Base-by-base conservation (phyloP, 768 basidiomycete genomes). In the Tulasnella sp. region DNA sequence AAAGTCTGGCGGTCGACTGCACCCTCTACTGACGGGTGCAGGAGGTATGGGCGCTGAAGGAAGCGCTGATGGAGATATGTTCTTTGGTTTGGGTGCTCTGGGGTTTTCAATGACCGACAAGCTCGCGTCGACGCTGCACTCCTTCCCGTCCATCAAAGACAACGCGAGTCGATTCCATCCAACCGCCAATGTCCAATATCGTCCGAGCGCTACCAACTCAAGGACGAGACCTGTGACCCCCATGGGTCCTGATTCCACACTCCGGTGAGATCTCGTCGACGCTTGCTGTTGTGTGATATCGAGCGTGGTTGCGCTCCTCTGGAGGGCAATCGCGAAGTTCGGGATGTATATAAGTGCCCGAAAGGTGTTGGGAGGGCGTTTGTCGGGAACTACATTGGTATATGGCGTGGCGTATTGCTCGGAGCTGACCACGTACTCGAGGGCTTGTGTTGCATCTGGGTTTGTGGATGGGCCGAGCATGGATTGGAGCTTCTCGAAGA, bases 101-200 rank as follows among this genome's bases (percentile, higher is more conserved):
- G 34, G 34, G 15, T 49, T 59, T 4, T 49, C 29, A 27, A 59
- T 23, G 48, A 59, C 34, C 19, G 41, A 38, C 1, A 59, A n/a
- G 32, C 58, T 29, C 11, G 58, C 58, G 32, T 59, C 58, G 15
- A 59, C 48, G 4, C 26, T 27, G 48, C 44, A 49, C 3, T 27
- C 44, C 8, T 49, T 29, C 5, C 58, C 58, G n/a, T 59, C 58
- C 19, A 49, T 47, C 4, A 59, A 47, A 4, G 58, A 30, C 29
- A 59, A n/a, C 3, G 24, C 41, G 24, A 59, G 19, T 21, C 34
- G 44, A 41, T 59, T 59, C 29, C 34, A 21, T 5, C 45, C 45
- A 19, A 59, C 32, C 34, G 49, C 58, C 47, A 59, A n/a, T n/a
- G 56, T 58, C 56, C 56, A 58, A 47, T 30, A 48, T 30, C 45